A percentile compares a stretch with the other conserved stretches of the same genome.
Conservation (phyloP, 352 stramenopile species). For the Globisporangium ultimum region DNA sequence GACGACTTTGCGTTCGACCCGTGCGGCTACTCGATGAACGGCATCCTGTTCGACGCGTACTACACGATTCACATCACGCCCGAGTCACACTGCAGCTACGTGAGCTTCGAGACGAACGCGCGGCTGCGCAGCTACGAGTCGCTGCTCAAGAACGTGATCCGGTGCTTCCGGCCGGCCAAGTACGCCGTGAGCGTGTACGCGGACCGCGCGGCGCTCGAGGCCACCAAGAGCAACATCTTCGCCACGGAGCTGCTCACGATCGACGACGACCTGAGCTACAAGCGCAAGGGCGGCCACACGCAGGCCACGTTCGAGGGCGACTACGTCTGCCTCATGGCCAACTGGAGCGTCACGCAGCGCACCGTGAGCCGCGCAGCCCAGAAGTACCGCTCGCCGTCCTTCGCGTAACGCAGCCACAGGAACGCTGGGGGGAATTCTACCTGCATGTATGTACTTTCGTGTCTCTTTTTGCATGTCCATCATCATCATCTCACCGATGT, state of each 20-base stretch:
- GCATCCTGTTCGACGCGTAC: constrained; percentile 97
- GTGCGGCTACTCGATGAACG: constrained; percentile 99
- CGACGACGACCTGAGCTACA: constrained; percentile 76
- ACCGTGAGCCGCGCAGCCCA: constrained; percentile 40
- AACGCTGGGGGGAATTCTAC: neutral
- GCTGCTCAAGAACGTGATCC: constrained; percentile 97
- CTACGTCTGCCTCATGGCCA: constrained; percentile 85
- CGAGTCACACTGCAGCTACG: constrained; percentile 95
- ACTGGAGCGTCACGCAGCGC: constrained; percentile 54
- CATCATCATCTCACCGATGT: too few species aligned
- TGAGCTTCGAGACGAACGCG: constrained; percentile 98
- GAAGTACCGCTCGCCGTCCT: constrained; percentile 76
- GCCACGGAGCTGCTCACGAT: constrained; percentile 62
- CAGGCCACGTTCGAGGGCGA: constrained; percentile 84
- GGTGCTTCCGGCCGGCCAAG: constrained; percentile 95
- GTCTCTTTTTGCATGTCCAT: too few species aligned
- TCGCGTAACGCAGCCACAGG: constrained; percentile 35
- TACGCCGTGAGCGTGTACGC: constrained; percentile 98
- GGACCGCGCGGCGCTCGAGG: constrained; percentile 71
- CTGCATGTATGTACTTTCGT: neutral
- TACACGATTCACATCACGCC: constrained; percentile 99
- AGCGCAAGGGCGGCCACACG: constrained; percentile 78
- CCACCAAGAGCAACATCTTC: constrained; percentile 73
- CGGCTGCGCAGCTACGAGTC: constrained; percentile 82
- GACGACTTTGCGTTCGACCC: constrained; percentile 98